phyloP scores from a whole-genome alignment of 441 rosid genomes.

The Pelargonium myrrhifolium region DNA sequence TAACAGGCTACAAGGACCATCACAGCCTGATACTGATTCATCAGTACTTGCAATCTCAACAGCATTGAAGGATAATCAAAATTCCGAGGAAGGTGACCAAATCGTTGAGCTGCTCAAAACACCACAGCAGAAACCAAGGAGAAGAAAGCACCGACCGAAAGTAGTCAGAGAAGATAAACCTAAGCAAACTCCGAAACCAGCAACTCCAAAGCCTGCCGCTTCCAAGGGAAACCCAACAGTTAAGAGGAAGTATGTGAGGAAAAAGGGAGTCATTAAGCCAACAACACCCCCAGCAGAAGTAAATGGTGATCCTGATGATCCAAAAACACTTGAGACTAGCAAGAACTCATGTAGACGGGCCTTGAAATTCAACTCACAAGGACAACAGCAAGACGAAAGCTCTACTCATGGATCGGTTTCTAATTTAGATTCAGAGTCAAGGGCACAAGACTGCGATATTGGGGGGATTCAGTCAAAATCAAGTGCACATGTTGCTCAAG shows the following conservation, averaged over 20 bases:
- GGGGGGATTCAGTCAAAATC: conserved; percentile 24
- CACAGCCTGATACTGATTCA: conserved; percentile 22
- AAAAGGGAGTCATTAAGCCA: conserved; percentile 25
- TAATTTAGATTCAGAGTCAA: conserved; percentile 19
- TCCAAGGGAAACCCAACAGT: conserved; percentile 31
- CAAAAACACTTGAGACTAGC: conserved; percentile 20
- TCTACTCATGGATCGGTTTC: conserved; percentile 18
- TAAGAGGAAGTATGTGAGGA: conserved; percentile 45
- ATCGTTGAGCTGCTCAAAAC: conserved; percentile 19
- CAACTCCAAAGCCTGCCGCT: conserved; percentile 14
- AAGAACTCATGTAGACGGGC: conserved; percentile 46
- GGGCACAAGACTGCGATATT: conserved; percentile 21
- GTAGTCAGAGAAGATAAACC: conserved; percentile 23
- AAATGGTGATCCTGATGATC: conserved; percentile 25
- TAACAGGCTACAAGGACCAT: conserved; percentile 18
- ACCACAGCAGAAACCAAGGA: conserved; percentile 21
- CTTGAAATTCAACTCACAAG: conserved; percentile 37
- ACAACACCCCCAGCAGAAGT: conserved; percentile 26
- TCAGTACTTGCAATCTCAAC: conserved; percentile 22
- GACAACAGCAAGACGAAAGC: conserved; percentile 20
- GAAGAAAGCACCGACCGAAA: conserved; percentile 26
- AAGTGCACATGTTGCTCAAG: conserved; percentile 23
- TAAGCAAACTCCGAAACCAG: conserved; percentile 7
- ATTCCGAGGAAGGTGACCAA: conserved; percentile 24
- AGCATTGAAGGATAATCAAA: conserved; percentile 26